Conservation (phyloP, 1,284 basidiomycete genomes). For the Malassezia sp. region DNA sequence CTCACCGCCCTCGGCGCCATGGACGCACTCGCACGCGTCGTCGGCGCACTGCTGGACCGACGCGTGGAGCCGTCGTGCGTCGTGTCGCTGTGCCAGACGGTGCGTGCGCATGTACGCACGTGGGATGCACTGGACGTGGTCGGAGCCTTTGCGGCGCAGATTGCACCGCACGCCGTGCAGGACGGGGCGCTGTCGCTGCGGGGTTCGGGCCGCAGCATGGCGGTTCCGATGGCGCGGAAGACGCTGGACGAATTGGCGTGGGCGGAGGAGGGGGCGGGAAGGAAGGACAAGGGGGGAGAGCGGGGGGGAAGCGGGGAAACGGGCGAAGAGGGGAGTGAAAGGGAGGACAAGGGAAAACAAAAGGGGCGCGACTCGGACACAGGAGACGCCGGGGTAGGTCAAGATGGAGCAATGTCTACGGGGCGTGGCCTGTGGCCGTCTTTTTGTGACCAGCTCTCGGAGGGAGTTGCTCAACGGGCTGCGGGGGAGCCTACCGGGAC, state of each 20-base stretch:
- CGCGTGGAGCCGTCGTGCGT: constrained; percentile 10
- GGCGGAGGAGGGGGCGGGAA: constrained; percentile 1
- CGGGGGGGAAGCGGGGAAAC: too few species aligned
- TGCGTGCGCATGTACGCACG: constrained; percentile 5
- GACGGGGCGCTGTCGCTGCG: not conserved
- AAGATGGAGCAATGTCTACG: too few species aligned
- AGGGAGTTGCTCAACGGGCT: too few species aligned
- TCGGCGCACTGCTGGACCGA: constrained; percentile 13
- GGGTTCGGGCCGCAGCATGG: constrained; percentile 8
- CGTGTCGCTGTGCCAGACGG: constrained; percentile 8
- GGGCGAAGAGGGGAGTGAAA: too few species aligned
- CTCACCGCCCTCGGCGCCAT: constrained; percentile 6
- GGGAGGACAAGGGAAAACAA: too few species aligned
- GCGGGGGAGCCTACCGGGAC: too few species aligned
- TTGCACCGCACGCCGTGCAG: constrained; percentile 10
- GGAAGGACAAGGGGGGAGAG: too few species aligned
- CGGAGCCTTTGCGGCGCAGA: not conserved
- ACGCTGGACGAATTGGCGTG: constrained; percentile 2
- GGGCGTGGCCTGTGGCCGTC: too few species aligned
- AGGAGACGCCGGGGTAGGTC: too few species aligned
- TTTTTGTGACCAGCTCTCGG: too few species aligned
- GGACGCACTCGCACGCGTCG: not conserved
- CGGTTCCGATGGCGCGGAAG: constrained; percentile 2
- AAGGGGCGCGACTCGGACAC: too few species aligned
- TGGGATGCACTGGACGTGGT: constrained; percentile 1